These are phyloP conservation scores for Phytophthora cactorum DNA, from an alignment of 352 stramenopile genomes.

Conservation along the genomic window DNA sequence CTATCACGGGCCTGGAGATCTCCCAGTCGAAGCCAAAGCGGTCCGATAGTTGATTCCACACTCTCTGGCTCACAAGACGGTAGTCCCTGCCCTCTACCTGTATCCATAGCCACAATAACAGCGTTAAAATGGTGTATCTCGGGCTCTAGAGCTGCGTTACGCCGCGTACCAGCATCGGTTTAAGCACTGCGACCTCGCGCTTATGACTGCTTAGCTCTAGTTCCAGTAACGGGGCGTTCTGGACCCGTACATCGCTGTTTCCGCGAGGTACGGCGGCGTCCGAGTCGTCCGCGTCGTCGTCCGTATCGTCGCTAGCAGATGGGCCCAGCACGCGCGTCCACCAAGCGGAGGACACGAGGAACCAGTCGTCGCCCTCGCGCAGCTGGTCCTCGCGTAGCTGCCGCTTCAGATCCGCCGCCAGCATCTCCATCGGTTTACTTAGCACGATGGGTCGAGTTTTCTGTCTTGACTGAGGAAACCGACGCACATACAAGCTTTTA, in stretches of 20 bases:
- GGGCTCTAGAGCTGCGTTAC: conserved; percentile 4
- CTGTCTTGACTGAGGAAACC: background rate
- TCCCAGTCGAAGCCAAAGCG: conserved; percentile 75
- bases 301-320: conserved; percentile 16
- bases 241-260: conserved; percentile 25
- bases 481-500: background rate
- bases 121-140: background rate
- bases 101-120: conserved; percentile 5
- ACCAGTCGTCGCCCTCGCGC: conserved; percentile 65
- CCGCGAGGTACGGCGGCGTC: conserved; percentile 36
- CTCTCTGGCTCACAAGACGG: conserved; percentile 66
- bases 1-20: conserved; percentile 67
- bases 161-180: conserved; percentile 55
- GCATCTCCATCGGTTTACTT: background rate
- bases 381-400: conserved; percentile 48
- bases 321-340: conserved; percentile 51
- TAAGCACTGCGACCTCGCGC: conserved; percentile 57
- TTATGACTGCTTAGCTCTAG: conserved; percentile 42
- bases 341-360: conserved; percentile 58
- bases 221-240: conserved; percentile 67
- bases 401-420: conserved; percentile 31
- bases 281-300: conserved; percentile 32
- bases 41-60: conserved; percentile 74
- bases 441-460: background rate
- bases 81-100: conserved; percentile 74